Percentiles rank a stretch among this genome's conserved stretches.
These are phyloP conservation scores for Fusarium sp. DNA, from an alignment of 2,329 filamentous ascomycete genomes.

Conservation along the genomic window DNA sequence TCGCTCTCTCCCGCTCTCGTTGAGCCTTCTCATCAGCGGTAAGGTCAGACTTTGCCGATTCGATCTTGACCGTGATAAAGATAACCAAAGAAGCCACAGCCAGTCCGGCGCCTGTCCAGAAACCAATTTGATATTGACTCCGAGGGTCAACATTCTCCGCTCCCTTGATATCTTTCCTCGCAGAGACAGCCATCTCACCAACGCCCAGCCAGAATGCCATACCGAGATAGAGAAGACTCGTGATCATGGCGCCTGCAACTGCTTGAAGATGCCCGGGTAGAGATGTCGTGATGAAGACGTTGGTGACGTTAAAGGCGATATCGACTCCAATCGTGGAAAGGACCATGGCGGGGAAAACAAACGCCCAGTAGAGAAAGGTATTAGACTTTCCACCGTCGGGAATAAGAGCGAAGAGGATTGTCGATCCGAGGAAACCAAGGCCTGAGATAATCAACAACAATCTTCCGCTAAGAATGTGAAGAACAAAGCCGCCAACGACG, in stretches of 20 bases:
- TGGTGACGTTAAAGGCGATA: constrained; percentile 81
- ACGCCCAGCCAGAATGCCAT: constrained; percentile 81
- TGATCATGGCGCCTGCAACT: constrained; percentile 74
- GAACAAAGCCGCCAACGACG: constrained; percentile 73
- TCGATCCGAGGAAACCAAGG: constrained; percentile 70
- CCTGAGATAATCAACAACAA: constrained; percentile 74
- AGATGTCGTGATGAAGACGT: constrained; percentile 83
- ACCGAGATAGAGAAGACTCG: constrained; percentile 76
- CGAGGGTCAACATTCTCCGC: constrained; percentile 57
- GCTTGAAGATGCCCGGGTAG: constrained; percentile 78
- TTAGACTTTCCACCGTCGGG: constrained; percentile 63
- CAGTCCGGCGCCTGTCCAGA: constrained; percentile 75
- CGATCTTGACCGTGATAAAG: constrained; percentile 70
- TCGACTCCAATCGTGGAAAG: constrained; percentile 81
- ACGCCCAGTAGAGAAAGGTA: constrained; percentile 75
- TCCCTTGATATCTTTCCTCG: constrained; percentile 55
- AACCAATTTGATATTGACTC: constrained; percentile 74
- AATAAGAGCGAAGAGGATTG: constrained; percentile 75
- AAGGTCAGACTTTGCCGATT: constrained; percentile 68
- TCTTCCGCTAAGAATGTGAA: constrained; percentile 76
- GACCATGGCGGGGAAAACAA: constrained; percentile 79
- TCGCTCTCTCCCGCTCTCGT: constrained; percentile 20
- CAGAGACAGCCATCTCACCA: constrained; percentile 74
- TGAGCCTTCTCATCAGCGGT: constrained; percentile 70
- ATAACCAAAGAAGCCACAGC: constrained; percentile 67